phyloP scores from a whole-genome alignment of 768 basidiomycete species.

The Tylopilus felleus region DNA sequence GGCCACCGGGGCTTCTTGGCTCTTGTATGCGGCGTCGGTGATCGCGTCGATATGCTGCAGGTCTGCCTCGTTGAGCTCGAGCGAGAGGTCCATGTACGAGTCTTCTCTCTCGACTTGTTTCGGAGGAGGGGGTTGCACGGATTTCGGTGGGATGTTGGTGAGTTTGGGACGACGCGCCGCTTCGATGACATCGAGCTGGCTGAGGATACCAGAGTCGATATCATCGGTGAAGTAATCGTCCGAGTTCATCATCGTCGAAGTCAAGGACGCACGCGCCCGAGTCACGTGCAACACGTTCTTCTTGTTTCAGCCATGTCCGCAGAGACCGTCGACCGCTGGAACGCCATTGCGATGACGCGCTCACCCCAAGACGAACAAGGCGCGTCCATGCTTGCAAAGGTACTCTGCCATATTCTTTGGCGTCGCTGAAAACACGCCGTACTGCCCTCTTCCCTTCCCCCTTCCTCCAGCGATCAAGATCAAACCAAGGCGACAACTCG shows the following conservation, averaged over 20 bases:
- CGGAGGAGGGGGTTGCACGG: background rate
- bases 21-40: slow-evolving; percentile 46
- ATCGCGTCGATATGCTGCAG: slow-evolving; percentile 52
- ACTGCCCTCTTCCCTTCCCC: slow-evolving; percentile 51
- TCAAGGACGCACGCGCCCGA: background rate
- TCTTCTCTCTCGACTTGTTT: slow-evolving; percentile 37
- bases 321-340: slow-evolving; percentile 69
- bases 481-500: slow-evolving; percentile 31
- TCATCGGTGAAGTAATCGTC: slow-evolving; percentile 75
- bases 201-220: slow-evolving; percentile 54
- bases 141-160: background rate
- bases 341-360: too few relatives aligned
- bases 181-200: slow-evolving; percentile 70
- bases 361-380: too few relatives aligned
- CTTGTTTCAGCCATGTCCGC: slow-evolving; percentile 55
- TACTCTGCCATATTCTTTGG: slow-evolving; percentile 57
- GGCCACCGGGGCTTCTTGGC: slow-evolving; percentile 39
- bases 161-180: slow-evolving; percentile 42
- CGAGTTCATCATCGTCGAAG: slow-evolving; percentile 55
- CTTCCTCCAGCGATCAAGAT: slow-evolving; percentile 62
- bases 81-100: slow-evolving; percentile 48
- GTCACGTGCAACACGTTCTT: slow-evolving; percentile 18
- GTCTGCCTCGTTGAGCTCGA: slow-evolving; percentile 56
- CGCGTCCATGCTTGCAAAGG: slow-evolving; percentile 49
- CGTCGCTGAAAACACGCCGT: slow-evolving; percentile 42